Base-by-base conservation (phyloP, 257 asterid species). In the Solanum bulbocastanum region DNA sequence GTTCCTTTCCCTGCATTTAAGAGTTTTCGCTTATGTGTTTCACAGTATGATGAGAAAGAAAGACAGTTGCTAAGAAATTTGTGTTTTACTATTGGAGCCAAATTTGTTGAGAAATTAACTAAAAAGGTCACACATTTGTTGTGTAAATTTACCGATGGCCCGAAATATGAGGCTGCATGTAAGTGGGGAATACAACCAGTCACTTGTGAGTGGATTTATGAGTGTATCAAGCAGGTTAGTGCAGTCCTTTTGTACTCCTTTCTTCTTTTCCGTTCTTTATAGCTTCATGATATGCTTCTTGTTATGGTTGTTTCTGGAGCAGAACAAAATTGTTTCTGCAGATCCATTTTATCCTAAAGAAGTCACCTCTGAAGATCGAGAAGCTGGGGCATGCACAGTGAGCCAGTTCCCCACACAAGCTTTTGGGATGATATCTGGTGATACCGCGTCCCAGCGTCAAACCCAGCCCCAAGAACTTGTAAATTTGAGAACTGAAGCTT, bases 181-280 rank as follows among this genome's bases (percentile, higher is more conserved):
- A 92, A 91, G 90, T 93, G 94, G 95, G 98, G 98, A 83, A 92
- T 94, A 83, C 94, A 90, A 69, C 87, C 92, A 83, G 98, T 93
- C 89, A 92, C 98, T 65, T 93, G 94, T 84, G 98, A 97, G 88
- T 97, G 99, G 99, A 91, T 97, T 58, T 92, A 92, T 86, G 98
- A 92, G 91, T 97, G 99, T 37, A 94, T 93, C 89, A 91, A 87
- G 88, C 95, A 94, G 99, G 99, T 96, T 82, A 36, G 87, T 86
- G 79, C 36, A 13, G 30, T 81, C 76, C 76, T 88, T 82, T 87
- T 86, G 72, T 86, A 44, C 36, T 60, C 86, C 52, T 86, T 74
- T 84, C 52, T 85, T 86, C 85, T 33, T 69, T 72, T 60, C 49
- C 89, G 33, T 56, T 83, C 88, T 85, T 83, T 25, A 27, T 87